Evolutionary conservation across 257 asterid species (phyloP).

Genomic region (Solanum peruvianum): DNA sequence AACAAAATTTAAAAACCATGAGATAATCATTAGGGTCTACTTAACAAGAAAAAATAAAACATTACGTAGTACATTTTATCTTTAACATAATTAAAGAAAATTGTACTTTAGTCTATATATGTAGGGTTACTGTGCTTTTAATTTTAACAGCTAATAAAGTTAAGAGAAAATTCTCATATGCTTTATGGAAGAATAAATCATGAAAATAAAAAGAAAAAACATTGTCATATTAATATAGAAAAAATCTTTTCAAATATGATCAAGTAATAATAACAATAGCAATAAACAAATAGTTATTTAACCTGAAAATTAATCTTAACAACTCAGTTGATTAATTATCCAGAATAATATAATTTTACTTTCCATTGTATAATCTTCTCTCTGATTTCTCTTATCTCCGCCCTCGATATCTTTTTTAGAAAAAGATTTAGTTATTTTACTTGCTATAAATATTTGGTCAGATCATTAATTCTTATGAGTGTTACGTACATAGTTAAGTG

Average conservation of each 20-base stretch:
- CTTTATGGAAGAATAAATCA: neutral
- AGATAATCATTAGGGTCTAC: neutral
- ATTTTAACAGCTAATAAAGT: neutral
- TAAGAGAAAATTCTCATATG: neutral
- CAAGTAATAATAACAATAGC: neutral
- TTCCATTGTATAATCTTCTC: neutral
- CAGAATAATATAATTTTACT: no score
- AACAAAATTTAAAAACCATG: neutral
- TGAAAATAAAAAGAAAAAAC: neutral
- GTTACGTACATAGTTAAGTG: neutral
- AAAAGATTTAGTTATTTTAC: no score
- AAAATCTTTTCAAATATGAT: neutral
- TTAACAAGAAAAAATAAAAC: neutral
- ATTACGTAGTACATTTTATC: neutral
- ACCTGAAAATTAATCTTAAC: no score
- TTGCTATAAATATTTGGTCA: neutral
- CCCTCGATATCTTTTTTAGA: no score
- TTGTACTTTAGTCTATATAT: neutral
- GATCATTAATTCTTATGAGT: neutral
- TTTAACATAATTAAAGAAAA: neutral
- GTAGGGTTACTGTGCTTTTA: neutral
- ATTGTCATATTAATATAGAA: neutral
- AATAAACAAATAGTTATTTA: no score
- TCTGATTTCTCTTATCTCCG: neutral
- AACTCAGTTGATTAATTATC: no score